Conservation (phyloP, 345 rosid genomes). For the Murraya koenigii region DNA sequence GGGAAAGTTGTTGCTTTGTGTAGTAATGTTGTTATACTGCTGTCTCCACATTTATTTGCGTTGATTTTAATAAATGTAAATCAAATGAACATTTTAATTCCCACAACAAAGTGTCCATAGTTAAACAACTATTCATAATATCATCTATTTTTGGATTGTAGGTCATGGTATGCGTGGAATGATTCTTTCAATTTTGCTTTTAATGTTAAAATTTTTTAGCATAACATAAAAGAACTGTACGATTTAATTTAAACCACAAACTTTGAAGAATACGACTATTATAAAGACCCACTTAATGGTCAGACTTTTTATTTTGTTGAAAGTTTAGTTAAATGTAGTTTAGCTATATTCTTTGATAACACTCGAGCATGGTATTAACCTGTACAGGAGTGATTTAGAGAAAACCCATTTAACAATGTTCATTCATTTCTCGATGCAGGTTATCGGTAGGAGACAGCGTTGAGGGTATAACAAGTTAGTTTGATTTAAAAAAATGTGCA, state of each 20-base stretch:
- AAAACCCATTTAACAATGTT: neutral
- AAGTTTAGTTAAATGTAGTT: neutral
- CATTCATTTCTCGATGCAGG: slow-evolving; percentile 25
- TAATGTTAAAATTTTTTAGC: neutral
- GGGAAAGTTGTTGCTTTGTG: no score
- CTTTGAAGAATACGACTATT: neutral
- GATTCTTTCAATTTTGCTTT: neutral
- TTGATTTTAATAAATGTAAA: no score
- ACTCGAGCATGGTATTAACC: neutral
- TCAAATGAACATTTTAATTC: neutral
- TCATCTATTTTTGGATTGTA: neutral
- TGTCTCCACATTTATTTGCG: no score
- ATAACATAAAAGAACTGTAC: neutral
- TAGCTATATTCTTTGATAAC: neutral
- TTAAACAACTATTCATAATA: no score
- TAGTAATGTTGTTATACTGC: no score
- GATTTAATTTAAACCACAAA: no score
- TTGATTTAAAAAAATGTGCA: slow-evolving; percentile 21
- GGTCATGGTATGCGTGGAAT: neutral
- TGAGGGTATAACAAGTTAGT: slow-evolving; percentile 46
- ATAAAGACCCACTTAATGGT: neutral
- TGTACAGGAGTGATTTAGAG: neutral
- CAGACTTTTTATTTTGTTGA: neutral
- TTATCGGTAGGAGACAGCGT: slow-evolving; percentile 50
- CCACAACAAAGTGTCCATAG: neutral